These are phyloP conservation scores for Colletotrichum chrysophilum DNA, from an alignment of 2,329 filamentous ascomycete species.

Conservation along the genomic window DNA sequence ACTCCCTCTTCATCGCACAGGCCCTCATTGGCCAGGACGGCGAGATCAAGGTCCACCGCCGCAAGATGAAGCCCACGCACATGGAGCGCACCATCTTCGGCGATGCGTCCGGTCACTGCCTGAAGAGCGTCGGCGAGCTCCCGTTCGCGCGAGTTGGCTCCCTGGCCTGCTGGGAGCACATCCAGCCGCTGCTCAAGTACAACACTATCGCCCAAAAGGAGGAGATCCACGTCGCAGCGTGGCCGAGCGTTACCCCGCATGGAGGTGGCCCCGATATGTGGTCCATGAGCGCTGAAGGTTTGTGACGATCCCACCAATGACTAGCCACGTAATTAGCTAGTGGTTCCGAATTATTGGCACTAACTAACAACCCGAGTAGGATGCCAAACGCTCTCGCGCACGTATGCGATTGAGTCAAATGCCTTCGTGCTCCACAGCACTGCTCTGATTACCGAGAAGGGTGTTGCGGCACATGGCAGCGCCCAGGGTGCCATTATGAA, in stretches of 20 bases:
- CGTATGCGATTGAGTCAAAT: conserved; percentile 48
- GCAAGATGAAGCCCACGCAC: conserved; percentile 59
- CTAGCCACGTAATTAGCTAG: neutral
- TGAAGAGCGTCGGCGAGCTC: conserved; percentile 52
- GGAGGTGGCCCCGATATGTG: conserved; percentile 4
- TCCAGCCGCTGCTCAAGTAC: conserved; percentile 51
- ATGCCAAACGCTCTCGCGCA: conserved; percentile 34
- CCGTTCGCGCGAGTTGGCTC: conserved; percentile 57
- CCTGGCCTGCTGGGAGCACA: conserved; percentile 63
- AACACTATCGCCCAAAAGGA: conserved; percentile 31
- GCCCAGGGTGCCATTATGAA: conserved; percentile 40
- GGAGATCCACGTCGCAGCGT: conserved; percentile 33
- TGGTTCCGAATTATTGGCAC: neutral
- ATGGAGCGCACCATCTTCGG: conserved; percentile 53
- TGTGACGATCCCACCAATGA: conserved; percentile 1
- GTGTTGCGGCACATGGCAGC: conserved; percentile 42
- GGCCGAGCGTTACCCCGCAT: conserved; percentile 26
- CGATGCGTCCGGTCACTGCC: conserved; percentile 11
- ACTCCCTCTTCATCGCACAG: conserved; percentile 52
- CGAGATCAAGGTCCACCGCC: conserved; percentile 41
- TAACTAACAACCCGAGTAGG: conserved; percentile 33
- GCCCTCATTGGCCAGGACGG: conserved; percentile 47
- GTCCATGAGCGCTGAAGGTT: conserved; percentile 19
- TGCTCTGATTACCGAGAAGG: conserved; percentile 44
- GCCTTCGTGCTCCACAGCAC: conserved; percentile 45